Evolutionary conservation across 306 rosid species (phyloP).

Genomic region (Cucumis hystrix): DNA sequence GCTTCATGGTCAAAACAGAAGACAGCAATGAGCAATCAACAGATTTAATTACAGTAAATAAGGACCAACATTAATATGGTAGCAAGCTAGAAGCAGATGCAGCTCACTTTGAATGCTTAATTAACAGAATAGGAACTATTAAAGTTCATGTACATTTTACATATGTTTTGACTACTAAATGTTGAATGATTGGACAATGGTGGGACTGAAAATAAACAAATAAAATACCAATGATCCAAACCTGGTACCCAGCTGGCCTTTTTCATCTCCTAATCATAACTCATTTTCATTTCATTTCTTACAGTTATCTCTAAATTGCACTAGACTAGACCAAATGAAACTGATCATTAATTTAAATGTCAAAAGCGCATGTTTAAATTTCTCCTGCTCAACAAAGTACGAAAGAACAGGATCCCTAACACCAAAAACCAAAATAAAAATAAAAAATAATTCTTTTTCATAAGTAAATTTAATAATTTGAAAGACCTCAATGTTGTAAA

Average conservation of each 20-base stretch:
- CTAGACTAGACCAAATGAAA: neutral
- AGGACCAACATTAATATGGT: neutral
- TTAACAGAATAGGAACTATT: neutral
- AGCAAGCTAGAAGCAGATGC: neutral
- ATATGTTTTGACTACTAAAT: neutral
- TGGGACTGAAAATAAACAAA: neutral
- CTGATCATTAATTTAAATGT: neutral
- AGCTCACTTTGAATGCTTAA: neutral
- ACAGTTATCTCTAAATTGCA: neutral
- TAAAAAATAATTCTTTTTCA: neutral
- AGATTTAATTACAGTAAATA: neutral
- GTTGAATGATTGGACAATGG: neutral
- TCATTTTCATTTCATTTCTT: neutral
- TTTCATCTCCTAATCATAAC: neutral
- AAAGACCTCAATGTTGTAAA: neutral
- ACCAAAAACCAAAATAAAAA: neutral
- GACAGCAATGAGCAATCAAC: neutral
- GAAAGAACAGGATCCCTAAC: neutral
- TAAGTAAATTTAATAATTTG: neutral
- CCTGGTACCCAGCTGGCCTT: neutral
- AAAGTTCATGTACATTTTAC: neutral
- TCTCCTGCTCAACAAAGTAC: neutral
- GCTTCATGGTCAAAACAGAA: constrained; percentile 33
- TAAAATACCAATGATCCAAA: neutral
- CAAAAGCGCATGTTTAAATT: neutral